Conservation (phyloP, 2,329 filamentous ascomycete species). For the Colletotrichum sp. region DNA sequence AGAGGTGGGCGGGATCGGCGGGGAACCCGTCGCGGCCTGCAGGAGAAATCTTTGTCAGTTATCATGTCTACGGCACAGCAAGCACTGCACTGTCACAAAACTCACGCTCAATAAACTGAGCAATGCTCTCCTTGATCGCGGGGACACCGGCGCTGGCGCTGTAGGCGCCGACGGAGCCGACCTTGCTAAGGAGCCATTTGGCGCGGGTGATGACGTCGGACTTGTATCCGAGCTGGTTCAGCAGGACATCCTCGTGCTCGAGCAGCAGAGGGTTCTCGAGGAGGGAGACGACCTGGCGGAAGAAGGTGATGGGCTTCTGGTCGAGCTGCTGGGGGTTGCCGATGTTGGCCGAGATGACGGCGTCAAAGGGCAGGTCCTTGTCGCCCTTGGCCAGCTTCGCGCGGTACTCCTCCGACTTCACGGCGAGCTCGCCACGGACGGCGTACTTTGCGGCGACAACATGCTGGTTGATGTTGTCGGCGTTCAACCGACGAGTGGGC, state of each 20-base stretch:
- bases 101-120: conserved; percentile 87
- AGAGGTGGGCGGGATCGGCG: conserved; percentile 80
- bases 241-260: conserved; percentile 80
- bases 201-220: conserved; percentile 87
- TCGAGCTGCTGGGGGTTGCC: conserved; percentile 99
- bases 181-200: conserved; percentile 77
- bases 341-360: conserved; percentile 97
- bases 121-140: conserved; percentile 86
- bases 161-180: conserved; percentile 94
- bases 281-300: conserved; percentile 93
- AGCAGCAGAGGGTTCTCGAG: conserved; percentile 89
- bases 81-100: conserved; percentile 22
- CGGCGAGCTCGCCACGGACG: conserved; percentile 92
- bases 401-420: conserved; percentile 91
- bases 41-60: conserved; percentile 18
- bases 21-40: conserved; percentile 86
- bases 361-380: conserved; percentile 76
- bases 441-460: conserved; percentile 91
- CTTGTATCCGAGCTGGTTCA: conserved; percentile 82
- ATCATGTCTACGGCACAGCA: background rate
- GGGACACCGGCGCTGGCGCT: conserved; percentile 91
- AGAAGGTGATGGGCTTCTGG: conserved; percentile 99
- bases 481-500: conserved; percentile 59
- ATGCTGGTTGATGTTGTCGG: conserved; percentile 91
- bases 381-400: conserved; percentile 69